Percentiles rank a stretch among this genome's conserved stretches.
phyloP scores from a whole-genome alignment of 345 rosid species.

The Hypericum perforatum region DNA sequence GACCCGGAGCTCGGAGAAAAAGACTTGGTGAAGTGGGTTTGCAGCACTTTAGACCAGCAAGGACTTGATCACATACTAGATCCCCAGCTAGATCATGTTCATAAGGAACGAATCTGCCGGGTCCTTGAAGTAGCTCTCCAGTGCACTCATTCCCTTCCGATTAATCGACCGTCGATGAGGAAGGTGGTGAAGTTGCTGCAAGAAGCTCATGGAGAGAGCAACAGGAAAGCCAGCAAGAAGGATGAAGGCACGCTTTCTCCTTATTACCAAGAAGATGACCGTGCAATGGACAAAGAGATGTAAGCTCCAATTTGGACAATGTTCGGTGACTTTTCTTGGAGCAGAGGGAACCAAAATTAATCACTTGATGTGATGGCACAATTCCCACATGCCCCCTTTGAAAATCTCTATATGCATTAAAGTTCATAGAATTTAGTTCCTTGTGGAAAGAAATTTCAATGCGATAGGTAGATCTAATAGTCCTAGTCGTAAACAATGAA shows the following conservation, averaged over 20 bases:
- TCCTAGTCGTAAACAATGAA: no score
- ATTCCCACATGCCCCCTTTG: conserved; percentile 6
- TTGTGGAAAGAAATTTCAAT: no score
- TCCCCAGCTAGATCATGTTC: conserved; percentile 37
- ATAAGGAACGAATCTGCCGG: conserved; percentile 48
- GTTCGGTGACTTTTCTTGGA: conserved; percentile 11
- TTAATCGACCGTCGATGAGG: conserved; percentile 82
- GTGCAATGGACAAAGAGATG: conserved; percentile 23
- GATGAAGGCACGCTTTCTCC: conserved; percentile 58
- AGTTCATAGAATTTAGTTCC: no score
- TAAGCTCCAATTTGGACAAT: conserved; percentile 8
- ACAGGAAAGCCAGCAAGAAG: conserved; percentile 19
- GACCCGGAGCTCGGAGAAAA: conserved; percentile 74
- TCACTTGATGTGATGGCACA: neutral
- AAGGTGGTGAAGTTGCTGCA: conserved; percentile 81
- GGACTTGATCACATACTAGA: conserved; percentile 51
- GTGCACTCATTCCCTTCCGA: conserved; percentile 67
- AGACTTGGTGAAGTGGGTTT: conserved; percentile 73
- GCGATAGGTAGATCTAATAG: no score
- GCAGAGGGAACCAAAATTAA: neutral
- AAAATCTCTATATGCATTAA: neutral
- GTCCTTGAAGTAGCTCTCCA: conserved; percentile 64
- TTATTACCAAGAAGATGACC: conserved; percentile 43
- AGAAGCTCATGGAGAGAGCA: conserved; percentile 32
- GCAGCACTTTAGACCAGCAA: conserved; percentile 37